Conservation (phyloP, 495 filamentous ascomycete genomes). For the Daldinia loculata region DNA sequence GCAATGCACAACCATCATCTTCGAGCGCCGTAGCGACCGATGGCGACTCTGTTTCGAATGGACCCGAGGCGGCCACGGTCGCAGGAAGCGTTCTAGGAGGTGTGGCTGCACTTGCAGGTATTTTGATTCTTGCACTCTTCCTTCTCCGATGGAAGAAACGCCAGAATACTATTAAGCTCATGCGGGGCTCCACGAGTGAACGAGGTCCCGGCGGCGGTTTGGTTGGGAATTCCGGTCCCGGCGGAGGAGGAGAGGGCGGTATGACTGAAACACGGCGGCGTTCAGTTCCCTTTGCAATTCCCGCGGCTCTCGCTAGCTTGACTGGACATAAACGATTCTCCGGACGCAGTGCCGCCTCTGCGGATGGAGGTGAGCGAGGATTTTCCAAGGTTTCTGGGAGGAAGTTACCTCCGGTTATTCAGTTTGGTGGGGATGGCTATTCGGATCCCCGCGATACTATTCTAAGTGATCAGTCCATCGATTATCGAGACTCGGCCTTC, state of each 20-base stretch:
- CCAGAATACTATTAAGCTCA: conserved; percentile 45
- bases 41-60: conserved; percentile 27
- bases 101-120: conserved; percentile 67
- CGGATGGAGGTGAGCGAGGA: conserved; percentile 59
- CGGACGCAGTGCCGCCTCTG: conserved; percentile 51
- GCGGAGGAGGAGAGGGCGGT: conserved; percentile 40
- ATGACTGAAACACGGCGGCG: conserved; percentile 57
- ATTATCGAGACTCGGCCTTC: conserved; percentile 60
- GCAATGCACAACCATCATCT: conserved; percentile 31
- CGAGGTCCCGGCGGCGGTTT: conserved; percentile 43
- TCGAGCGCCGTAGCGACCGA: conserved; percentile 27
- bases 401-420: conserved; percentile 75
- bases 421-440: conserved; percentile 75
- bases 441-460: conserved; percentile 62
- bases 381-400: conserved; percentile 70
- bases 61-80: conserved; percentile 49
- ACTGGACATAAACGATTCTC: conserved; percentile 59
- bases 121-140: conserved; percentile 64
- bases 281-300: conserved; percentile 64
- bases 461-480: conserved; percentile 56
- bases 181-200: conserved; percentile 46
- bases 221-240: conserved; percentile 34
- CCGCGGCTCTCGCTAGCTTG: conserved; percentile 61
- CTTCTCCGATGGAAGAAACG: conserved; percentile 65
- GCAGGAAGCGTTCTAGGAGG: conserved; percentile 74